Percentiles rank a stretch among this genome's conserved stretches.
Evolutionary conservation across 495 filamentous ascomycete genomes (phyloP).

Genomic region (Xanthoparmelia taractica): DNA sequence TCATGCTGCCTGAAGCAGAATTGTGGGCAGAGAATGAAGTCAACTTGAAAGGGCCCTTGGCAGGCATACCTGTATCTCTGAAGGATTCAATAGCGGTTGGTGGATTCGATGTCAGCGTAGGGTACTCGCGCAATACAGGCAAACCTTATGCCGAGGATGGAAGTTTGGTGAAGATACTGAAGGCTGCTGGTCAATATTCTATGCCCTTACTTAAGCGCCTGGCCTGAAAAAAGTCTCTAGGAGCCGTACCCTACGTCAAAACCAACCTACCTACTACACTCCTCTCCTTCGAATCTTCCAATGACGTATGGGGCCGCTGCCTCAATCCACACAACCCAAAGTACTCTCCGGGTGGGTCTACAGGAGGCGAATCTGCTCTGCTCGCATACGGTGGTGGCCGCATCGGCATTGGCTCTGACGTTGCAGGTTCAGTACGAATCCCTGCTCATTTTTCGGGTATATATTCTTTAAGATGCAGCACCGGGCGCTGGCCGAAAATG

Average conservation of each 20-base stretch:
- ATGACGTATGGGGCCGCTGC: constrained; percentile 79
- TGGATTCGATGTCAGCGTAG: constrained; percentile 82
- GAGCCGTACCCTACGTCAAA: constrained; percentile 87
- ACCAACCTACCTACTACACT: constrained; percentile 90
- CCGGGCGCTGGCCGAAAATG: constrained; percentile 84
- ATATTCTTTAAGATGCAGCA: constrained; percentile 85
- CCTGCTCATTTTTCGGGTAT: constrained; percentile 90
- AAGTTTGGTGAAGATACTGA: constrained; percentile 64
- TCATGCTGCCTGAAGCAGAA: constrained; percentile 75
- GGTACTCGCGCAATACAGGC: constrained; percentile 65
- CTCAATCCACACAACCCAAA: constrained; percentile 73
- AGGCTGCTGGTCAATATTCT: constrained; percentile 61
- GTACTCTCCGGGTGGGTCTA: constrained; percentile 88
- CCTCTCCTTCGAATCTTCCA: constrained; percentile 84
- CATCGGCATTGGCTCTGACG: constrained; percentile 93
- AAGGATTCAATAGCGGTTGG: constrained; percentile 83
- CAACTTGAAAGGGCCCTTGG: constrained; percentile 75
- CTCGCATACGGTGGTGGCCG: constrained; percentile 76
- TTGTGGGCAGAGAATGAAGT: constrained; percentile 62
- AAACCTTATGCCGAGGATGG: constrained; percentile 63
- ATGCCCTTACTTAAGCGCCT: not conserved
- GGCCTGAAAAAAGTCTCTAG: constrained; percentile 32
- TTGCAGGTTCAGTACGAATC: constrained; percentile 82
- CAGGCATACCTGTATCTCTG: constrained; percentile 80
- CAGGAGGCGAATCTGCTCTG: constrained; percentile 81